These are phyloP conservation scores for Viola pubescens DNA, from an alignment of 441 rosid species.

Conservation along the genomic window DNA sequence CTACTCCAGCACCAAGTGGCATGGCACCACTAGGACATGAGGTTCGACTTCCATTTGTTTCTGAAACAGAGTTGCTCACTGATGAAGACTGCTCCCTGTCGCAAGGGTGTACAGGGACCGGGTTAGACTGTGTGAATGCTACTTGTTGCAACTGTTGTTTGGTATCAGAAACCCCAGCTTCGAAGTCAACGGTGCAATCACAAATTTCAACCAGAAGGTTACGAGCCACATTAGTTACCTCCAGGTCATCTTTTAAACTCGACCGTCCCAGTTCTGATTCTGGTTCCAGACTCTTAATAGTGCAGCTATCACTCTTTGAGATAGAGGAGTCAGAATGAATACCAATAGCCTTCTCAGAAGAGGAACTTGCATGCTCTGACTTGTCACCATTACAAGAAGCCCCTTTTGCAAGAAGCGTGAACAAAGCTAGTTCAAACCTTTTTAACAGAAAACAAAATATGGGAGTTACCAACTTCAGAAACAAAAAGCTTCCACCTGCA, in stretches of 20 bases:
- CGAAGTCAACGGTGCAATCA: slow-evolving; percentile 46
- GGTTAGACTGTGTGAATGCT: slow-evolving; percentile 30
- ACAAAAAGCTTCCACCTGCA: slow-evolving; percentile 11
- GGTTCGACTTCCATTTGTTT: slow-evolving; percentile 34
- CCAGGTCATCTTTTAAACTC: slow-evolving; percentile 40
- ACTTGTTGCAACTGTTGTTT: slow-evolving; percentile 36
- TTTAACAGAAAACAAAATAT: slow-evolving; percentile 21
- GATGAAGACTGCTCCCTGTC: slow-evolving; percentile 34
- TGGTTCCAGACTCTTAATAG: slow-evolving; percentile 46
- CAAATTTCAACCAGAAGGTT: slow-evolving; percentile 44
- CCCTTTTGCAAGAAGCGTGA: slow-evolving; percentile 65
- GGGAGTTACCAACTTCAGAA: slow-evolving; percentile 12
- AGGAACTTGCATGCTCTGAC: slow-evolving; percentile 43
- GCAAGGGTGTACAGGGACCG: slow-evolving; percentile 30
- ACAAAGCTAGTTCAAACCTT: slow-evolving; percentile 87
- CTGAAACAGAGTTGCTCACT: slow-evolving; percentile 30
- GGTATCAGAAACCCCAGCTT: slow-evolving; percentile 41
- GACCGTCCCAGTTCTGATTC: slow-evolving; percentile 49
- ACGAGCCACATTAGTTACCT: slow-evolving; percentile 30
- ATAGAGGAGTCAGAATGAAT: slow-evolving; percentile 40
- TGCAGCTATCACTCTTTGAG: slow-evolving; percentile 47
- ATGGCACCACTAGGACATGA: slow-evolving; percentile 42
- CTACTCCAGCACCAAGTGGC: slow-evolving; percentile 31
- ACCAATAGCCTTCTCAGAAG: slow-evolving; percentile 37
- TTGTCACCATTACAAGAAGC: slow-evolving; percentile 48